phyloP scores from a whole-genome alignment of 78 protist genomes.

The Dictyostelium discoideum region DNA sequence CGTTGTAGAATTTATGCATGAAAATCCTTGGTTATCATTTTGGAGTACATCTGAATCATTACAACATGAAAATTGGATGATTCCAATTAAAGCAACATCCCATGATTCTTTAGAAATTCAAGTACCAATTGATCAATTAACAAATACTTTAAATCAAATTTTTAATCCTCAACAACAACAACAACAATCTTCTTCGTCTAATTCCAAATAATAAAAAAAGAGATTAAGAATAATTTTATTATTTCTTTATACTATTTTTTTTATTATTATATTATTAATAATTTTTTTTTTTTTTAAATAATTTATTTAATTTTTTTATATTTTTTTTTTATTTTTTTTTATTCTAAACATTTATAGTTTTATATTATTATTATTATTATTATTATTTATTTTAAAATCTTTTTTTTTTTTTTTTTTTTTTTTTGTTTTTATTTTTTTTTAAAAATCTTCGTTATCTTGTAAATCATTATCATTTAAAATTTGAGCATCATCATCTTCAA shows the following conservation, averaged over 20 bases:
- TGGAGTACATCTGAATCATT: slow-evolving; percentile 54
- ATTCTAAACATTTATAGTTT: too few relatives aligned
- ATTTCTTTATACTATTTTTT: neutral
- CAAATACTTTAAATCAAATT: neutral
- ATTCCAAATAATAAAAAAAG: neutral
- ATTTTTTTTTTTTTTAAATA: too few relatives aligned
- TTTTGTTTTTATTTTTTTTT: too few relatives aligned
- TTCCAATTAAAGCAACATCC: slow-evolving; percentile 17
- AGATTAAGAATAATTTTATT: too few relatives aligned
- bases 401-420: neutral
- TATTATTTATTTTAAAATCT: neutral
- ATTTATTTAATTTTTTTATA: too few relatives aligned
- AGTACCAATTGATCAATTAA: slow-evolving; percentile 29
- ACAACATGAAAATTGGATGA: slow-evolving; percentile 38
- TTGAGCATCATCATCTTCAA: slow-evolving; percentile 80
- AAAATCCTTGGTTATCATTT: slow-evolving; percentile 65
- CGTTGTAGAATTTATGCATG: slow-evolving; percentile 53
- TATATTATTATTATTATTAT: too few relatives aligned
- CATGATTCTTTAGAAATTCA: slow-evolving; percentile 18
- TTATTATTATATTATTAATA: neutral
- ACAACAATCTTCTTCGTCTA: neutral
- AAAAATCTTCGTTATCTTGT: slow-evolving; percentile 19
- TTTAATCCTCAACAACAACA: neutral
- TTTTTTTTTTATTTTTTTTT: too few relatives aligned
- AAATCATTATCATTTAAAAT: slow-evolving; percentile 70